These are phyloP conservation scores for Blastobotrys petasosporus DNA, from an alignment of 1,139 yeast genomes.

Conservation along the genomic window DNA sequence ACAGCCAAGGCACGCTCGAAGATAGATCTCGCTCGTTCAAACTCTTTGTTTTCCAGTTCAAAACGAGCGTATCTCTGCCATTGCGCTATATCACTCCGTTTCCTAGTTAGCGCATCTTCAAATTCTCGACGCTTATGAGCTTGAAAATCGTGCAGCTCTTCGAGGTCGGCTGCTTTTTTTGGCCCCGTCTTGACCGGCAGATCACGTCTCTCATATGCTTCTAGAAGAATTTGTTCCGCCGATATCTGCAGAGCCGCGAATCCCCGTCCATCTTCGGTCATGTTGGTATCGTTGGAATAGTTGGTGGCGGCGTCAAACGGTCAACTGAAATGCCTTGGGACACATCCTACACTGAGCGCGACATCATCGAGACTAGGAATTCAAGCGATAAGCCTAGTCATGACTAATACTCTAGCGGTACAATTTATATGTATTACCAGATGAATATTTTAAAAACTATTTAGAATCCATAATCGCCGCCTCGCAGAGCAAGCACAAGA, in stretches of 20 bases:
- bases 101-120: constrained; percentile 79
- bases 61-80: constrained; percentile 92
- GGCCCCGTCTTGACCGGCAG: constrained; percentile 37
- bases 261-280: too few relatives aligned
- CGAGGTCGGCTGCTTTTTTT: constrained; percentile 59
- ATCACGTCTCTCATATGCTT: constrained; percentile 47
- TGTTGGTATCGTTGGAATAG: too few relatives aligned
- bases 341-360: too few relatives aligned
- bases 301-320: too few relatives aligned
- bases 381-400: too few relatives aligned
- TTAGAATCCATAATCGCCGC: constrained; percentile 43
- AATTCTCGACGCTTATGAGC: constrained; percentile 71
- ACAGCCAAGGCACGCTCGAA: constrained; percentile 85
- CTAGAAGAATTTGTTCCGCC: constrained; percentile 51
- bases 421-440: neutral
- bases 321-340: too few relatives aligned
- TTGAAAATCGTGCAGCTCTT: constrained; percentile 72
- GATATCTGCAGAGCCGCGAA: constrained; percentile 47
- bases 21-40: constrained; percentile 70
- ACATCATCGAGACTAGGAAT: too few relatives aligned
- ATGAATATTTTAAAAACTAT: too few relatives aligned
- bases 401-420: too few relatives aligned
- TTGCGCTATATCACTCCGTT: constrained; percentile 73
- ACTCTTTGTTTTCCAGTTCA: constrained; percentile 77
- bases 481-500: constrained; percentile 83